Evolutionary conservation across 768 basidiomycete genomes (phyloP), one percentile per base, ranked within the genome.

Genomic region (Macrolepiota albuminosa): DNA sequence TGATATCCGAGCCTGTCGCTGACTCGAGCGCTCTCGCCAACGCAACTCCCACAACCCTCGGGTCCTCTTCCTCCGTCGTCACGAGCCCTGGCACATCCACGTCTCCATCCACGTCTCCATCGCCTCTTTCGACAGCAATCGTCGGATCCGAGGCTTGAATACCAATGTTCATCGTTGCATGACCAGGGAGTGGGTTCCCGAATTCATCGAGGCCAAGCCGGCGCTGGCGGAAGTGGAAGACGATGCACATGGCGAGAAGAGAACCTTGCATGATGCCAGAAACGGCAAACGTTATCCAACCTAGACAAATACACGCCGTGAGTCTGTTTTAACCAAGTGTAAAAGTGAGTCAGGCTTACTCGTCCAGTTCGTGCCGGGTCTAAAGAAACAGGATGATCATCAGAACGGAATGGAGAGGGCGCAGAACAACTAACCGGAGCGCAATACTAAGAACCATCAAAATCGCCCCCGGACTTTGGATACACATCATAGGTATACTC

Each of bases 401-500:
- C 40, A 60, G 52, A 45, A 48, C 7, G 26, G 36, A 29, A 47
- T 16, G 36, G 42, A 57, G 50, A 31, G 50, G 56, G 45, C 10
- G 4, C 24, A 18, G 31, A 42, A 29, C 13, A 8, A 66, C 78
- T 18, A 58, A 87, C 83, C 85, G 76, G 29, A 91, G 73, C 7
- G 88, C 90, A 58, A 94, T 91, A 63, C 87, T 91, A 4, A 87
- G 62, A 6, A 92, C 89, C 88, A 98, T 95, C n/a, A 92, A 69
- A 3, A 91, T 76, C 1, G 91, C 88, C 4, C 95, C 95, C 3
- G 95, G 95, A 13, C 85, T 93, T 73, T 98, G 96, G 16, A 99
- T 91, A 51, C 84, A 75, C 96, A 99, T 98, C 86, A 93, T 98
- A 1, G 90, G 89, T 58, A 99, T 91, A 68, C 93, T 95, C 16